Evolutionary conservation across 1,284 basidiomycete species (phyloP), one percentile per base, ranked within the genome.

Genomic region (Polyporus tsugae): DNA sequence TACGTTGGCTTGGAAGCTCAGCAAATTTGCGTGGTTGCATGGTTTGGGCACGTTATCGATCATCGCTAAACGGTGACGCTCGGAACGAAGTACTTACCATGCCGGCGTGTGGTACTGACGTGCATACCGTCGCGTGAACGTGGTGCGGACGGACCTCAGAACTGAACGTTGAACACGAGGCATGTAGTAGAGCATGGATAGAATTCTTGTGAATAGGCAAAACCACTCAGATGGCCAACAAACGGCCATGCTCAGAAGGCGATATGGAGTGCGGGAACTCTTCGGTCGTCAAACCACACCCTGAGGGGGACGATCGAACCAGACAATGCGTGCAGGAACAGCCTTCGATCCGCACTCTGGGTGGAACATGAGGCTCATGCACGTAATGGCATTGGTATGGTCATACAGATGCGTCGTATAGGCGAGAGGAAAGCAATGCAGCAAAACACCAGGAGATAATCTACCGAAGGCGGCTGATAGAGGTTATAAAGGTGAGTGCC

Each of bases 401-500:
- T 78, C 78, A 78, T 79, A 80, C 77, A 80, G 70, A 72, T 70
- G 73, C 72, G 71, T 69, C 74, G 77, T 75, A 76, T 67, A 70
- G 72, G 67, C 66, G 71, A 64, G 68, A 70, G 60, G 68, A 64
- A 64, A 73, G 52, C 60, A 69, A 65, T 72, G 64, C 70, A 64
- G 63, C 65, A 39, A 71, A 60, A 64, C 63, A 66, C 69, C 57
- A 72, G 63, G 53, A 65, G 65, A 63, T 10, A 57, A 68, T 74
- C 78, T 76, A 85, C 72, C 84, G 83, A 68, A 85, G 81, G 76
- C 83, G 83, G 71, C 84, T 84, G 70, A 29, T 59, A 62, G 6
- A 49, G 7, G 46, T 25, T 4, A 68, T 25, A 25, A 19, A 62
- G 44, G 64, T 72, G 53, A 75, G 62, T 55, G 35, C 19, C 42